Percentiles rank a stretch among this genome's conserved stretches.
Conservation (phyloP, 305 asterid genomes). For the Solanum chacoense region DNA sequence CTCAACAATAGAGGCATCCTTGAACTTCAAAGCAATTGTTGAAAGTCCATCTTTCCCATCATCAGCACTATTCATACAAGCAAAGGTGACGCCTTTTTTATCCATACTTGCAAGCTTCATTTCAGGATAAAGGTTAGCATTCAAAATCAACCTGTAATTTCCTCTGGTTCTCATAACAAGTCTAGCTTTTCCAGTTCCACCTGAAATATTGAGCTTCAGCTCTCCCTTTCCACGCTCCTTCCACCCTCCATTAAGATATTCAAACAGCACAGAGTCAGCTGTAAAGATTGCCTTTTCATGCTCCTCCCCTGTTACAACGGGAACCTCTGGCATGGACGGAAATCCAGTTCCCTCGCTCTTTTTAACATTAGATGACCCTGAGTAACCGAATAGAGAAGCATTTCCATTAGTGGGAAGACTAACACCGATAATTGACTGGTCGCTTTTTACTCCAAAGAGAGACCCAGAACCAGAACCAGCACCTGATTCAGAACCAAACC, state of each 20-base stretch:
- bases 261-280: constrained; percentile 71
- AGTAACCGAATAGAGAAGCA: constrained; percentile 42
- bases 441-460: constrained; percentile 28
- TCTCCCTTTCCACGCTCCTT: constrained; percentile 96
- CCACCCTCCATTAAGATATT: constrained; percentile 69
- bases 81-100: constrained; percentile 82
- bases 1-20: constrained; percentile 52
- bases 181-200: constrained; percentile 57
- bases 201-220: constrained; percentile 57
- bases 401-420: constrained; percentile 44
- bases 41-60: constrained; percentile 66
- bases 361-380: constrained; percentile 21
- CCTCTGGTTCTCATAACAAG: constrained; percentile 84
- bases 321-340: constrained; percentile 59
- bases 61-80: constrained; percentile 66
- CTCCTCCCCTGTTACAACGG: constrained; percentile 84
- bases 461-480: constrained; percentile 24
- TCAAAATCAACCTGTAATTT: constrained; percentile 69
- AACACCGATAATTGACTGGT: constrained; percentile 31
- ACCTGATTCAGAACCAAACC: not conserved
- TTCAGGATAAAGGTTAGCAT: constrained; percentile 79
- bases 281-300: constrained; percentile 59
- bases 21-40: constrained; percentile 83
- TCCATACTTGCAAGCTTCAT: constrained; percentile 93
- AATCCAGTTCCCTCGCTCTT: constrained; percentile 47